Base-by-base conservation (phyloP, 2,329 filamentous ascomycete species). In the Ascocoryne sarcoides region DNA sequence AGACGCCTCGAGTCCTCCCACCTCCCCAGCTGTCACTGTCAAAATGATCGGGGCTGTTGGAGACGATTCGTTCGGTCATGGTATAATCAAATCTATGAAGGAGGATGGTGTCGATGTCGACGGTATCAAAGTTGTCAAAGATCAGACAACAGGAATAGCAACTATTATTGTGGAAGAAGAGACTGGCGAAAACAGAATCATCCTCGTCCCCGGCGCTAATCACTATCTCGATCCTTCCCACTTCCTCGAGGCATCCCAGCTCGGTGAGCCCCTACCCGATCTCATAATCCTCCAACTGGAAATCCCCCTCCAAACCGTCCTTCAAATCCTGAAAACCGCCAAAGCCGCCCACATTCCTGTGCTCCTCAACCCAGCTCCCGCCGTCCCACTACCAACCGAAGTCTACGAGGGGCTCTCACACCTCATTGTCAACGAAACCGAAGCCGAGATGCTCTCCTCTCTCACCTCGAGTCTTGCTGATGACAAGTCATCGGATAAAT, bases 381-480 rank as follows among this genome's bases (percentile, higher is more conserved):
- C 88, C 3, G 71, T 79, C 32, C 62, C 65, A 7, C 63, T 95
- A 3, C 87, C 85, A 1, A 67, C 68, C 0, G 69, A 75, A 19
- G 78, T 76, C 7, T 92, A 84, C 58, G 53, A 60, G 5, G 75
- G 74, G 1, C 71, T 95, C 21, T 77, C 79, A 31, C 86, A 94
- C 54, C 69, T 95, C 32, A 76, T 95, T 37, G 75, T 95, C 54
- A 95, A 96, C 57, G 89, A 95, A 67, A 92, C 82, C 1, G 89
- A 95, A 65, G 85, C 88, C 2, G 74, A 79, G 7, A 74, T 89
- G 36, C 71, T 94, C 40, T 79, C 76, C 0, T 56, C 60, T 0
- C 59, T 52, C 53, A 51, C 56, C 3, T 37, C 55, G 28, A 69
- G 82, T 2, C 34, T 20, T 10, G 31, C 21, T 5, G 12, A 7